Evolutionary conservation across 108 stramenopile species (phyloP), one percentile per base, ranked within the genome.

Genomic region (Skeletonema potamos): DNA sequence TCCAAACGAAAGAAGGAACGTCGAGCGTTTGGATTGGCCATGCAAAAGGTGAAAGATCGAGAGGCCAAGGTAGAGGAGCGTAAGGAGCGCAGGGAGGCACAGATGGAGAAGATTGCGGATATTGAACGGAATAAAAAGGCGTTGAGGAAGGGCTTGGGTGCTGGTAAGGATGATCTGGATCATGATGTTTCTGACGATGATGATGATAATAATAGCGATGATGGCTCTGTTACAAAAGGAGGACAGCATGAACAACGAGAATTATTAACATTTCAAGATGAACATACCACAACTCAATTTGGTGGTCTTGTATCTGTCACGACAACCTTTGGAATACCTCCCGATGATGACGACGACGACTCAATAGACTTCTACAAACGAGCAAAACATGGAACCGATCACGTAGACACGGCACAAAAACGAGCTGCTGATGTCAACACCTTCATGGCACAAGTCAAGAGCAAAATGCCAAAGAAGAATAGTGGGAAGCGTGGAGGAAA

Each of bases 11-110:
- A 94, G 67, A 65, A 80, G 56, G 81, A 92, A 68, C 87, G 93
- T 15, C 80, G 93, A 8, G 91, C 87, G 10, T 94, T 82, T 61
- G 93, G 93, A n/a, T 64, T 94, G 64, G 93, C 93, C 55, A 94
- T 94, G 93, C 93, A 94, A 79, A 92, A 90, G 66, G 89, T 94
- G 37, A 94, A 94, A 64, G 93, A 94, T 67, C 84, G 93, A 17
- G 77, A 90, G 65, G 88, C 79, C 27, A 89, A 85, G 63, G 55
- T 94, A 0, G 86, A 90, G 63, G 68, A 87, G 46, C 66, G 89
- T 22, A 78, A 80, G 26, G 85, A 89, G 32, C 28, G 51, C 43
- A 82, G 84, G n/a, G 73, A 92, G 56, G 84, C 84, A 3, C 58
- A 81, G 32, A 58, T 80, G 8, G 81, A 90, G 58, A 83, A 78